Conservation (phyloP, 2,329 filamentous ascomycete species). For the Xylaria polymorpha region DNA sequence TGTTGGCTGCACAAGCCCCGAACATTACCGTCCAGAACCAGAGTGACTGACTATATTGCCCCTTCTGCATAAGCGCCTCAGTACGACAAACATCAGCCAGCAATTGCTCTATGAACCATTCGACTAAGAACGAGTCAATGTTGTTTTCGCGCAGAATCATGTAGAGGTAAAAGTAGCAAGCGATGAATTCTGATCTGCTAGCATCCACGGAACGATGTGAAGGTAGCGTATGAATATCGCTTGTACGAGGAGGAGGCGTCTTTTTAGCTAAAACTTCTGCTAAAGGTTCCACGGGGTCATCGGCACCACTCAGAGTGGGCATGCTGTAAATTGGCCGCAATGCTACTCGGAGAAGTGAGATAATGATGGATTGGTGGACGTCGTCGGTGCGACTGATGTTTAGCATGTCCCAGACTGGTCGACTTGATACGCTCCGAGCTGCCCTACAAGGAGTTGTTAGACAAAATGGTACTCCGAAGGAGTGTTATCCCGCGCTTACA, state of each 20-base stretch:
- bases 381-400: constrained; percentile 54
- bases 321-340: constrained; percentile 55
- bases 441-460: constrained; percentile 51
- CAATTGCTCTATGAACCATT: constrained; percentile 60
- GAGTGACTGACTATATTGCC: constrained; percentile 56
- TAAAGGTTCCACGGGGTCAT: constrained; percentile 44
- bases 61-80: constrained; percentile 55
- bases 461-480: constrained; percentile 17
- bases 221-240: constrained; percentile 29
- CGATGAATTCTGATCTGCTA: constrained; percentile 59
- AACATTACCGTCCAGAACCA: constrained; percentile 62
- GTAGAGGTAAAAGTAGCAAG: constrained; percentile 61
- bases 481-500: constrained; percentile 47
- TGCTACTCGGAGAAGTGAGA: constrained; percentile 58
- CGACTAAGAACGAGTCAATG: constrained; percentile 58
- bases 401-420: constrained; percentile 53
- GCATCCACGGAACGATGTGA: constrained; percentile 47
- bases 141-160: constrained; percentile 57
- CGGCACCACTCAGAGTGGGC: constrained; percentile 44
- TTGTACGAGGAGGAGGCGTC: constrained; percentile 40
- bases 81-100: constrained; percentile 58
- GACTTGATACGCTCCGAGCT: constrained; percentile 54
- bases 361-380: constrained; percentile 59
- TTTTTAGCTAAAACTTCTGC: constrained; percentile 47
- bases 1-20: constrained; percentile 56